Conservation (phyloP, 495 filamentous ascomycete genomes). For the Penicillium bialowiezense region DNA sequence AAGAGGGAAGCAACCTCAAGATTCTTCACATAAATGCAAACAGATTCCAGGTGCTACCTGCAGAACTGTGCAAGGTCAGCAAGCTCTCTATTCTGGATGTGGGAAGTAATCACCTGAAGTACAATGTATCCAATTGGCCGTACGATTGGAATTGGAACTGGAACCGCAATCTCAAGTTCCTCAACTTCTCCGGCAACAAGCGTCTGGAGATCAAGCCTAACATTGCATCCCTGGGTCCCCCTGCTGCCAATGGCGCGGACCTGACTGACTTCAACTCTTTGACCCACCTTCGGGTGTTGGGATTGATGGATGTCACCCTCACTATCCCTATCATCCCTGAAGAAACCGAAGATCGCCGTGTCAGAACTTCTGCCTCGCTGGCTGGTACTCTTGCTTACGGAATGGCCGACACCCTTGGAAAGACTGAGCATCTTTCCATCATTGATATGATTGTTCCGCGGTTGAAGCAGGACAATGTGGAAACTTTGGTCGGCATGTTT, state of each 20-base stretch:
- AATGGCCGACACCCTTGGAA: constrained; percentile 96
- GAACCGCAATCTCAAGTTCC: constrained; percentile 89
- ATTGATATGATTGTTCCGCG: constrained; percentile 95
- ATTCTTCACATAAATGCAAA: constrained; percentile 95
- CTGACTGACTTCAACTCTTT: constrained; percentile 90
- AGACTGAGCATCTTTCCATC: constrained; percentile 92
- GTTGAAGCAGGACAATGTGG: constrained; percentile 85
- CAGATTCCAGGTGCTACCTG: constrained; percentile 94
- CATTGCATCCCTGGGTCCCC: constrained; percentile 45
- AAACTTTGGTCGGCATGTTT: constrained; percentile 90
- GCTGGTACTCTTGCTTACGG: constrained; percentile 88
- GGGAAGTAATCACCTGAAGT: constrained; percentile 94
- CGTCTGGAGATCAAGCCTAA: constrained; percentile 94
- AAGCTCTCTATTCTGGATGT: constrained; percentile 90
- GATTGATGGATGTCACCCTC: constrained; percentile 97
- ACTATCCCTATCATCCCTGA: constrained; percentile 91
- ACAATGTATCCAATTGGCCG: constrained; percentile 98
- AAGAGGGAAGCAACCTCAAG: constrained; percentile 80
- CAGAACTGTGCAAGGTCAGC: constrained; percentile 90
- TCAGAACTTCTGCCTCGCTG: constrained; percentile 89
- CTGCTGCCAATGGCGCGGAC: constrained; percentile 59
- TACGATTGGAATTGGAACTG: constrained; percentile 99
- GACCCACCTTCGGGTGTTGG: constrained; percentile 80
- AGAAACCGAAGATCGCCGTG: constrained; percentile 89
- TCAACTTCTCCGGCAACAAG: constrained; percentile 97